Evolutionary conservation across 225 moss, liverwort and hornwort species (phyloP), one percentile per base, ranked within the genome.

Genomic region (Takakia lepidozioides): DNA sequence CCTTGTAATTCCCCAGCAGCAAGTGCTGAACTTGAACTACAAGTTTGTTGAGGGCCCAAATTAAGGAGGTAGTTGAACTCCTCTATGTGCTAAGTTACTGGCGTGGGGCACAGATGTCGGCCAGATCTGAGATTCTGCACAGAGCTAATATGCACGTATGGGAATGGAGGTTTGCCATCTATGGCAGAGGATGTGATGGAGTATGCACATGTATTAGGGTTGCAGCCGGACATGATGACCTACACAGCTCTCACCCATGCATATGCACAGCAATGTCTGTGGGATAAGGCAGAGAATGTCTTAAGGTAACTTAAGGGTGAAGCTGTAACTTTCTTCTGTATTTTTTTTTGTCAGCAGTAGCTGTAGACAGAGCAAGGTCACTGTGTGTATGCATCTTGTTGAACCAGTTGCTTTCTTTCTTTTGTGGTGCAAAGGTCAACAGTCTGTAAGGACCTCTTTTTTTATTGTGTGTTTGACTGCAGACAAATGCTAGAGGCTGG

Each of bases 171-270:
- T 32, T 40, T 75, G 46, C 71, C 75, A 68, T 41, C 18, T 15
- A 52, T 76, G 61, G 83, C 78, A 52, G 65, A 78, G 35, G 71
- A 54, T 51, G 70, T 74, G 39, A 71, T 83, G 74, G 55, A 65
- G 18, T 83, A 78, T 64, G 74, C 74, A 29, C 70, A 61, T 58
- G 64, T 66, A 45, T 67, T 73, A 58, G 78, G 74, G 38, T 43
- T 83, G 64, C 65, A 78, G 50, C 83, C 78, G 48, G 83, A 83
- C 52, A 65, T 67, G 41, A 64, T 78, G 45, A 61, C 74, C 32
- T 79, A 78, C 14, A 83, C 82, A 24, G 73, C 82, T 34, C 71
- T 83, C 29, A 67, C 78, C 38, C 82, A 83, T 53, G 82, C 78
- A 25, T 83, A 83, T 59, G 73, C 67, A 1, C 54, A 59, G 40